Conservation (phyloP, 768 basidiomycete species). For the Galerina sulciceps region DNA sequence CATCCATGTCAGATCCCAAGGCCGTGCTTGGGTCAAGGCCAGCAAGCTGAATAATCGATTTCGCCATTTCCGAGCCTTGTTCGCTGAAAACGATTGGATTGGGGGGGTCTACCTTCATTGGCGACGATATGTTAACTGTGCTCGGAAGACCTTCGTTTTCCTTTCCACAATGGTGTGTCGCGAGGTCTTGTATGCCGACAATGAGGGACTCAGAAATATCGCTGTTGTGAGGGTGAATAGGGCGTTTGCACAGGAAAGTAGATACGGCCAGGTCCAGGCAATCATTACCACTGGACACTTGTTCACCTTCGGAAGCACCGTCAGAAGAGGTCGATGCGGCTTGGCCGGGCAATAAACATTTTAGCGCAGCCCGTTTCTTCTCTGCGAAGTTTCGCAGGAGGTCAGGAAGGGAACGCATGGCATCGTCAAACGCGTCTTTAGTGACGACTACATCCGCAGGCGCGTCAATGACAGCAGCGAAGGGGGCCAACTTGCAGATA, state of each 20-base stretch:
- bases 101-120: no score
- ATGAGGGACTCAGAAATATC: neutral
- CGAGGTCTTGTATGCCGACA: neutral
- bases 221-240: neutral
- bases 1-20: conserved; percentile 12
- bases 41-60: conserved; percentile 1
- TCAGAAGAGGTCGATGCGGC: neutral
- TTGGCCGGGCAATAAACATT: neutral
- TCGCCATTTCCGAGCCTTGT: neutral
- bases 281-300: no score
- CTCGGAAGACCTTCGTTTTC: neutral
- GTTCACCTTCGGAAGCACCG: no score
- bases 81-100: neutral
- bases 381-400: neutral
- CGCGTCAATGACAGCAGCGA: conserved; percentile 1
- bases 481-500: conserved; percentile 13
- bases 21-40: conserved; percentile 6
- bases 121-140: no score
- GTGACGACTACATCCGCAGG: neutral
- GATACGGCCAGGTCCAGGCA: neutral
- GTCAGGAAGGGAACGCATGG: conserved; percentile 3
- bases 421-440: neutral
- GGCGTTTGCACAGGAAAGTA: neutral
- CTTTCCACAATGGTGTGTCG: neutral
- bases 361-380: neutral